phyloP scores from a whole-genome alignment of 306 rosid species.

The Cyamopsis tetragonoloba region DNA sequence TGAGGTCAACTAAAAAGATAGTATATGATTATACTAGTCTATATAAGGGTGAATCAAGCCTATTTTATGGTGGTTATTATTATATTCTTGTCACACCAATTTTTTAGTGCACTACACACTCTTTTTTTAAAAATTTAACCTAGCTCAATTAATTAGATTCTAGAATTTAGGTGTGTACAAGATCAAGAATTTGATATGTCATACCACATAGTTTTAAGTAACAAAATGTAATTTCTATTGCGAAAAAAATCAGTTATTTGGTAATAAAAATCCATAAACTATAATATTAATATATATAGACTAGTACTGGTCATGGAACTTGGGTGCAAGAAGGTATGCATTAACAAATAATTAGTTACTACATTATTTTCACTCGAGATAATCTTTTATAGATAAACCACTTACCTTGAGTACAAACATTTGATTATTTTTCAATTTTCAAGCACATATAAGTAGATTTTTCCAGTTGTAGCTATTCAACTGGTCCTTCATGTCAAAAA shows the following conservation, averaged over 20 bases:
- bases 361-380: neutral
- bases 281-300: neutral
- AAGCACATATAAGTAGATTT: too few relatives aligned
- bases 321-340: neutral
- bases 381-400: neutral
- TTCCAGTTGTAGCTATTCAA: too few relatives aligned
- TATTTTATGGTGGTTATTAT: too few relatives aligned
- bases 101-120: too few relatives aligned
- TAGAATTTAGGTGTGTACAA: too few relatives aligned
- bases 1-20: conserved; percentile 3
- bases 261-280: neutral
- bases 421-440: neutral
- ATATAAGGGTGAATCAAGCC: neutral
- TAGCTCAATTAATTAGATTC: too few relatives aligned
- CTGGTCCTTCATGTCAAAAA: too few relatives aligned
- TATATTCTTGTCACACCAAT: too few relatives aligned
- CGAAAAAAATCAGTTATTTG: neutral
- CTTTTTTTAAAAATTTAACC: too few relatives aligned
- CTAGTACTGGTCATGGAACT: too few relatives aligned
- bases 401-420: too few relatives aligned
- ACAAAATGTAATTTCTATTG: neutral
- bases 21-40: neutral
- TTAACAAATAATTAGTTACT: neutral
- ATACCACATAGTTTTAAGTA: neutral
- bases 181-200: neutral